A percentile compares a stretch with the other conserved stretches of the same genome.
These are phyloP conservation scores for Nannochloris sp. DNA, from an alignment of 139 green algal species.

Conservation along the genomic window DNA sequence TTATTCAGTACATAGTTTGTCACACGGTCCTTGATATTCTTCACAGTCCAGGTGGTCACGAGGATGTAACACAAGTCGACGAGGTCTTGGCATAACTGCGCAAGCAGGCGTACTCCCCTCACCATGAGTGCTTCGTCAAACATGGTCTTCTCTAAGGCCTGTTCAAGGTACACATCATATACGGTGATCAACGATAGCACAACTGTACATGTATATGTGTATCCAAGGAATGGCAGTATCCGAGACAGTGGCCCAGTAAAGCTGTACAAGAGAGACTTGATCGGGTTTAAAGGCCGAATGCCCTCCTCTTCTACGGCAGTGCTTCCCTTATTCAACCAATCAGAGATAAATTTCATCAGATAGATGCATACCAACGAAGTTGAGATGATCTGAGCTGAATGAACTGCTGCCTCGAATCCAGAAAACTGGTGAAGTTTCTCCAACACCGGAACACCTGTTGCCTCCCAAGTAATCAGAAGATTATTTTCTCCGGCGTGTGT, in stretches of 20 bases:
- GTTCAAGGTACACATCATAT: too few species aligned
- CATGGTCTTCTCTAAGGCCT: too few species aligned
- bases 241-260: too few species aligned
- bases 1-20: background rate
- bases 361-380: background rate
- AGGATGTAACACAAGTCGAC: conserved; percentile 12
- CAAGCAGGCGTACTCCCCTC: background rate
- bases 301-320: too few species aligned
- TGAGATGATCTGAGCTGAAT: background rate
- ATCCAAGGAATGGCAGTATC: too few species aligned
- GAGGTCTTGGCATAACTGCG: conserved; percentile 7
- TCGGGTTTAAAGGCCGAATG: too few species aligned
- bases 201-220: too few species aligned
- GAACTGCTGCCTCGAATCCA: conserved; percentile 2
- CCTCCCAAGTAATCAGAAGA: conserved; percentile 4
- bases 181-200: too few species aligned
- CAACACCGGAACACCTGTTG: conserved; percentile 21
- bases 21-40: conserved; percentile 13
- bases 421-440: conserved; percentile 13
- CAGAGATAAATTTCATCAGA: too few species aligned
- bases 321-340: too few species aligned
- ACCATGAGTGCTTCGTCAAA: background rate
- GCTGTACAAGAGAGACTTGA: too few species aligned
- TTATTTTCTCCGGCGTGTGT: too few species aligned
- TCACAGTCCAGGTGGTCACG: conserved; percentile 8